These are phyloP conservation scores for Malassezia japonica DNA, from an alignment of 1,284 basidiomycete species.

Conservation along the genomic window DNA sequence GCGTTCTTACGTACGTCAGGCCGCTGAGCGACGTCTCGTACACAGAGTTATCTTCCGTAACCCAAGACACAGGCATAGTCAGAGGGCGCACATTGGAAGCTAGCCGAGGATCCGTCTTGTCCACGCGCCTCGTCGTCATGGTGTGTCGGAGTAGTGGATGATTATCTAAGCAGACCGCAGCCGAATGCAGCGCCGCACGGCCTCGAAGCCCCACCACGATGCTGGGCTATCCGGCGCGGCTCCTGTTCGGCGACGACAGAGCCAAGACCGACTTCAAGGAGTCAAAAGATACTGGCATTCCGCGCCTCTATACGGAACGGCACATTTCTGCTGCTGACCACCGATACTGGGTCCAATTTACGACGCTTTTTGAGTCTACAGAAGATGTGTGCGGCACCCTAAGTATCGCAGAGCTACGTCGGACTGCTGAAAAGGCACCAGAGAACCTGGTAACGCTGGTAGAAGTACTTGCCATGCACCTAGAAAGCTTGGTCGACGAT, in stretches of 20 bases:
- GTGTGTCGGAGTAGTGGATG: background rate
- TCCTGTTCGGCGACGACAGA: conserved; percentile 10
- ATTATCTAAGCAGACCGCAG: background rate
- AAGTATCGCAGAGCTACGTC: conserved; percentile 27
- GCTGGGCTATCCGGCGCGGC: conserved; percentile 1
- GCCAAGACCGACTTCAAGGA: conserved; percentile 12
- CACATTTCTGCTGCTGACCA: conserved; percentile 33
- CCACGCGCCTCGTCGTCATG: conserved; percentile 6
- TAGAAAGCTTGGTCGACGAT: conserved; percentile 37
- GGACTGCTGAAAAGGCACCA: conserved; percentile 24
- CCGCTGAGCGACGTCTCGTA: conserved; percentile 9
- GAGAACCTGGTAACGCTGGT: conserved; percentile 40
- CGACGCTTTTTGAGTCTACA: conserved; percentile 27
- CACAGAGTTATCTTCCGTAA: background rate
- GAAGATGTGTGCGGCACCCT: conserved; percentile 33
- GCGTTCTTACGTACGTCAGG: conserved; percentile 1
- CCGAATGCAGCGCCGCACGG: background rate
- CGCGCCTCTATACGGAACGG: conserved; percentile 32
- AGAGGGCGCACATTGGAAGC: conserved; percentile 2
- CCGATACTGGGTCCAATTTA: conserved; percentile 31
- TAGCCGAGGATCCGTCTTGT: conserved; percentile 9
- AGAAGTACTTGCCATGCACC: conserved; percentile 34
- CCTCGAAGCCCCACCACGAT: background rate
- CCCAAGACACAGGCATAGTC: conserved; percentile 4
- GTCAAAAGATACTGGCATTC: conserved; percentile 21